Conservation (phyloP, 2,329 filamentous ascomycete genomes). For the Fusarium torreyae region DNA sequence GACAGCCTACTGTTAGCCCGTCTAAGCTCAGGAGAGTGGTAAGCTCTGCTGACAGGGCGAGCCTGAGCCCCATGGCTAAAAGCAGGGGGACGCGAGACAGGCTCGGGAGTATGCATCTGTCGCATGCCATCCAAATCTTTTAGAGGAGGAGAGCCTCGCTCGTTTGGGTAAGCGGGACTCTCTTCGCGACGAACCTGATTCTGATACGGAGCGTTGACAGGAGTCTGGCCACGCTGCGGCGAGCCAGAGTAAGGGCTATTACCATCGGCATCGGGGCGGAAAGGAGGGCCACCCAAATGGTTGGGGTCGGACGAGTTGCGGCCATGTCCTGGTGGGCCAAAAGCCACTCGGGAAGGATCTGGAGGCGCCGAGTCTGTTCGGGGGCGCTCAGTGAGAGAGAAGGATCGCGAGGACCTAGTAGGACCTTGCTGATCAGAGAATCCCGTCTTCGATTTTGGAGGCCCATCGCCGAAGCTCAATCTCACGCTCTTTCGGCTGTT, state of each 20-base stretch:
- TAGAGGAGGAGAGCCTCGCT: slow-evolving; percentile 60
- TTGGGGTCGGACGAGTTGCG: slow-evolving; percentile 66
- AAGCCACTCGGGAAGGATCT: slow-evolving; percentile 56
- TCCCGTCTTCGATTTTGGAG: slow-evolving; percentile 62
- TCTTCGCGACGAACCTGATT: slow-evolving; percentile 66
- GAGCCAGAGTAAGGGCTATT: slow-evolving; percentile 52
- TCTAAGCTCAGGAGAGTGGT: slow-evolving; percentile 82
- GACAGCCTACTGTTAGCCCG: slow-evolving; percentile 89
- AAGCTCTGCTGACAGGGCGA: slow-evolving; percentile 76
- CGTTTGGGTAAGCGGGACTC: slow-evolving; percentile 71
- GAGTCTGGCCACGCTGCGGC: slow-evolving; percentile 55
- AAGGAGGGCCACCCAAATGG: slow-evolving; percentile 47
- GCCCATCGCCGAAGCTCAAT: slow-evolving; percentile 63
- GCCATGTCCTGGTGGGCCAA: slow-evolving; percentile 56
- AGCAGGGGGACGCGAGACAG: slow-evolving; percentile 82
- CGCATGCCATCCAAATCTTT: slow-evolving; percentile 69
- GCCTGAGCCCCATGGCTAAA: slow-evolving; percentile 83
- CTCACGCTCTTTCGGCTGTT: slow-evolving; percentile 72
- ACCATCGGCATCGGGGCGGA: slow-evolving; percentile 45
- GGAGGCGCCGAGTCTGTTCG: slow-evolving; percentile 69
- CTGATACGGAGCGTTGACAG: slow-evolving; percentile 58
- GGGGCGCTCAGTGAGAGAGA: slow-evolving; percentile 60
- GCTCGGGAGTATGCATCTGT: slow-evolving; percentile 77
- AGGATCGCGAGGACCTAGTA: slow-evolving; percentile 67
- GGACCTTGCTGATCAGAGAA: slow-evolving; percentile 70